A percentile compares a stretch with the other conserved stretches of the same genome.
phyloP scores from a whole-genome alignment of 345 rosid genomes.

The Aquilaria malaccensis region DNA sequence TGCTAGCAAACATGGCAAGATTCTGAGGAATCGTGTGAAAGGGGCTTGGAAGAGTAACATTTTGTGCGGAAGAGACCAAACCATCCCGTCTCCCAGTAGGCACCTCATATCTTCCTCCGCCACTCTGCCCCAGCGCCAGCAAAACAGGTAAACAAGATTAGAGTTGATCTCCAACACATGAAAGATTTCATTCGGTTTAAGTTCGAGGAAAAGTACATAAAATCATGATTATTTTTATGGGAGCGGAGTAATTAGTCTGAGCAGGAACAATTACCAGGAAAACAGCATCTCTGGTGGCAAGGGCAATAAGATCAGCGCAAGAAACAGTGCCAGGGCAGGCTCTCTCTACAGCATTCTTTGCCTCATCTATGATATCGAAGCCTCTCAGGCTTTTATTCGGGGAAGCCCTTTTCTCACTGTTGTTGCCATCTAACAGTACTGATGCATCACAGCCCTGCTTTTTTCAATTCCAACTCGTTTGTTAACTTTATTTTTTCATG shows the following conservation, averaged over 20 bases:
- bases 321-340: conserved; percentile 33
- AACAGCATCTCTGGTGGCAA: conserved; percentile 53
- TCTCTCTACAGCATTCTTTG: conserved; percentile 34
- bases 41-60: conserved; percentile 31
- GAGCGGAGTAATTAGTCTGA: too few species aligned
- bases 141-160: too few species aligned
- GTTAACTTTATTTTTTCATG: conserved; percentile 4
- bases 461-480: too few species aligned
- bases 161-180: neutral
- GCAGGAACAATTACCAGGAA: conserved; percentile 26
- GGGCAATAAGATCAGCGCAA: conserved; percentile 50
- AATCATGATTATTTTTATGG: too few species aligned
- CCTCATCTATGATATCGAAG: conserved; percentile 36
- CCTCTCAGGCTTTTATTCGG: conserved; percentile 46
- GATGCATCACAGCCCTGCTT: conserved; percentile 65
- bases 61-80: conserved; percentile 14
- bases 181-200: neutral
- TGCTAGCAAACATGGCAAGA: conserved; percentile 18
- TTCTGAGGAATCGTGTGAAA: conserved; percentile 5
- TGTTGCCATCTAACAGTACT: conserved; percentile 39
- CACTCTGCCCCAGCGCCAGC: conserved; percentile 17
- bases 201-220: too few species aligned
- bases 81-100: conserved; percentile 45
- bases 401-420: conserved; percentile 18
- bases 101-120: conserved; percentile 34